Evolutionary conservation across 2,329 filamentous ascomycete genomes (phyloP).

Genomic region (Trichoderma koningii): DNA sequence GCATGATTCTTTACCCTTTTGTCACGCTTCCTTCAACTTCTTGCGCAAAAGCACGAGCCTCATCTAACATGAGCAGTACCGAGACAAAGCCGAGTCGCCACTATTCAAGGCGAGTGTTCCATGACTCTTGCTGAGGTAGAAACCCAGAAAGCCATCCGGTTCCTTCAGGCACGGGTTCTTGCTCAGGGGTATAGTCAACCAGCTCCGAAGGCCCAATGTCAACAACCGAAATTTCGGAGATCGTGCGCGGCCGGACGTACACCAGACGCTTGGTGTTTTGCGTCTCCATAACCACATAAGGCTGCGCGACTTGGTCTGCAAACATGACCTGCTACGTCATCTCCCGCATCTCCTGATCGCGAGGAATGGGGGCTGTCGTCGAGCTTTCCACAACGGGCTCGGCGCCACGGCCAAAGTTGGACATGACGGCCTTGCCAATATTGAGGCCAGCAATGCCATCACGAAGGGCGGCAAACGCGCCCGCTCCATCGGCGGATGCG

Average conservation of each 20-base stretch:
- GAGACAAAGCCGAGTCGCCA: not conserved
- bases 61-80: not conserved
- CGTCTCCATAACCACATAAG: slow-evolving; percentile 41
- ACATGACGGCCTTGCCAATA: slow-evolving; percentile 51
- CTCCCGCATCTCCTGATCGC: slow-evolving; percentile 49
- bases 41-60: not conserved
- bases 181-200: not conserved
- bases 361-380: slow-evolving; percentile 33
- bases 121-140: not conserved
- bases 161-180: not conserved
- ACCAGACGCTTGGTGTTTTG: slow-evolving; percentile 32
- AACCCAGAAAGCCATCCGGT: not conserved
- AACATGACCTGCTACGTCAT: slow-evolving; percentile 51
- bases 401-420: slow-evolving; percentile 38
- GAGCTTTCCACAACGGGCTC: slow-evolving; percentile 29
- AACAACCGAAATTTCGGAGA: slow-evolving; percentile 24
- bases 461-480: slow-evolving; percentile 49
- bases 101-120: not conserved
- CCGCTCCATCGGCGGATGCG: slow-evolving; percentile 48
- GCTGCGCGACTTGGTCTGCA: slow-evolving; percentile 35
- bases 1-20: slow-evolving; percentile 9
- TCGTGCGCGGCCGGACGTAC: slow-evolving; percentile 19
- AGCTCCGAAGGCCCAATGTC: slow-evolving; percentile 5
- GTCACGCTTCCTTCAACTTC: not conserved
- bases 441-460: slow-evolving; percentile 53